Percentiles rank a stretch among this genome's conserved stretches.
Evolutionary conservation across 139 green algal species (phyloP).

Genomic region (Penium margaritaceum): DNA sequence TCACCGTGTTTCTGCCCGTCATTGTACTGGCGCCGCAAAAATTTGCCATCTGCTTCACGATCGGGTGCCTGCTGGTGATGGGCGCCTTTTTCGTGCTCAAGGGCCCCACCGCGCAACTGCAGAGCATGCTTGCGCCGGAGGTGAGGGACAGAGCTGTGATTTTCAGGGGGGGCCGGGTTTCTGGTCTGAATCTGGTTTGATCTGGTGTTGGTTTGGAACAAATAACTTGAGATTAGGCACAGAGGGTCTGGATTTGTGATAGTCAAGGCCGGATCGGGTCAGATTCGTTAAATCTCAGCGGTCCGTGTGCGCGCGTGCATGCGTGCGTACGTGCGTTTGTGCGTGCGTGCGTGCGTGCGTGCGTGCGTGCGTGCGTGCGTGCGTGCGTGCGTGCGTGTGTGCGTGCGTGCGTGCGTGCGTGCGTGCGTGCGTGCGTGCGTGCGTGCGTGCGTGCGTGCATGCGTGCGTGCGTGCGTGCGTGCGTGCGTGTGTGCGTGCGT

Average conservation of each 20-base stretch:
- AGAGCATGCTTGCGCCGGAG: slow-evolving; percentile 74
- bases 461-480: too few relatives aligned
- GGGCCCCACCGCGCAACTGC: slow-evolving; percentile 71
- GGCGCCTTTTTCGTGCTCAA: slow-evolving; percentile 60
- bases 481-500: too few relatives aligned
- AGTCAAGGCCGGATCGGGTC: too few relatives aligned
- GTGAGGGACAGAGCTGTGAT: not conserved
- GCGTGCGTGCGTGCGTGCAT: not conserved
- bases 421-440: not conserved
- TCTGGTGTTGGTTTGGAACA: not conserved
- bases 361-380: not conserved
- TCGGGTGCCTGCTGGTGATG: slow-evolving; percentile 74
- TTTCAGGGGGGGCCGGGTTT: too few relatives aligned
- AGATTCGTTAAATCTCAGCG: too few relatives aligned
- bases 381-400: not conserved
- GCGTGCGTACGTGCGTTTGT: not conserved
- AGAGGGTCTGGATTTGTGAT: not conserved
- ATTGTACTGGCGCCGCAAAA: slow-evolving; percentile 84
- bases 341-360: not conserved
- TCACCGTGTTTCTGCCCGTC: slow-evolving; percentile 81
- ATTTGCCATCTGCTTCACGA: slow-evolving; percentile 83
- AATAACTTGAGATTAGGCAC: not conserved
- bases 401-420: not conserved
- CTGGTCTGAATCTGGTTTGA: not conserved
- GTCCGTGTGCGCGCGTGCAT: not conserved